Evolutionary conservation across 495 filamentous ascomycete species (phyloP), one percentile per base, ranked within the genome.

Genomic region (Aspergillus bertholletiae): DNA sequence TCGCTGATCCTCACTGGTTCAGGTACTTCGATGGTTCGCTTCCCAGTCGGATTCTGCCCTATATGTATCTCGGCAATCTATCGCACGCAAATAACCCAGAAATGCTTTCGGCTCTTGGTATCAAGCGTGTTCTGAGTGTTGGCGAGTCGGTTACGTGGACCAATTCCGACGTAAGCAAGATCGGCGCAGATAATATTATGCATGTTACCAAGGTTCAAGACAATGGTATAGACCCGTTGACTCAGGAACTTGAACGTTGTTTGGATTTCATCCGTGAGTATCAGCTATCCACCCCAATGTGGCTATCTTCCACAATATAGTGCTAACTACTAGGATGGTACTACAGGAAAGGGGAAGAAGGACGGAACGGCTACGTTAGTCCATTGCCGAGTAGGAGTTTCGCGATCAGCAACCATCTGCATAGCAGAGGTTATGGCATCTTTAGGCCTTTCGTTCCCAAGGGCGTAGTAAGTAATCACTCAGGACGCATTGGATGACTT

Each of bases 341-440:
- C 4, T 48, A 52, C 58, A 96, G 92, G 87, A 24, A 80, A 85
- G 62, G 91, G 93, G 34, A 88, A 86, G 61, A 65, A 64, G 37
- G 86, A 89, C 39, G 82, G 84, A 20, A 87, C 81, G 5, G 91
- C 93, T n/a, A 96, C 94, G 1, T 77, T 98, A 43, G 94, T 98
- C 23, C 94, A 98, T 69, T 98, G 94, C 68, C 86, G 95, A 12
- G 94, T 98, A 40, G 94, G 94, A 45, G 94, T 98, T 54, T 96
- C 92, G 18, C 80, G 94, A 54, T 93, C 88, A 46, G 94, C 94
- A 20, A 98, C 94, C 7, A 96, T 98, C 65, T 97, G 94, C 73
- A 97, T 98, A 63, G 94, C 94, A 28, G 92, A 97, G 71, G 93
- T 97, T 20, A 98, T 98, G 94, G 81, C 86, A 12, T 76, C 84